These are phyloP conservation scores for Metschnikowia dekortorum DNA, from an alignment of 805 yeast genomes.

Conservation along the genomic window DNA sequence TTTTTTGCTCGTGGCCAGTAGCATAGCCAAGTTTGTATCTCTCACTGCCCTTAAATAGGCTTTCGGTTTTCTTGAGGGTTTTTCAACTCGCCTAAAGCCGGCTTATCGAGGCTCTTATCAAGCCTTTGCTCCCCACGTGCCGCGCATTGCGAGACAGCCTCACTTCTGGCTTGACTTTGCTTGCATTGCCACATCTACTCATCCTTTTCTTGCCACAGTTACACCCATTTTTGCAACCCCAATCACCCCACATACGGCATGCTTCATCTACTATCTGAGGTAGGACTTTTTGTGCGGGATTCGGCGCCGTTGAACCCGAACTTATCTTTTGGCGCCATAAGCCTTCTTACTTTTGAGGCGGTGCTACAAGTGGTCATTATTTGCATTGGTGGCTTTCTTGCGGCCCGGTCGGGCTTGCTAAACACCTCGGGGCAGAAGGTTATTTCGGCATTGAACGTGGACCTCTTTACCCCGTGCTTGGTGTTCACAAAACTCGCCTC, in stretches of 20 bases:
- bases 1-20: too few species aligned
- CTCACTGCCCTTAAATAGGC: too few species aligned
- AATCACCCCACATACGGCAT: not conserved
- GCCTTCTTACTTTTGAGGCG: conserved; percentile 83
- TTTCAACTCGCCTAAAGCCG: not conserved
- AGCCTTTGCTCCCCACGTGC: conserved; percentile 2
- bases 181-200: conserved; percentile 1
- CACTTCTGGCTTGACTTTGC: not conserved
- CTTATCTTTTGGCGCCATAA: conserved; percentile 39
- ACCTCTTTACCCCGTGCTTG: conserved; percentile 91
- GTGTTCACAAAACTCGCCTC: conserved; percentile 77
- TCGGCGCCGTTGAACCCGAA: conserved; percentile 15
- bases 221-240: too few species aligned
- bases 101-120: conserved; percentile 2
- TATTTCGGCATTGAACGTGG: conserved; percentile 76
- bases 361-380: conserved; percentile 86
- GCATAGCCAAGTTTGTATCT: too few species aligned
- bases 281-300: not conserved
- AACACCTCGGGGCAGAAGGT: conserved; percentile 71
- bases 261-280: conserved; percentile 7
- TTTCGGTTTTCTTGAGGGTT: too few species aligned
- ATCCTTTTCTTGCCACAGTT: not conserved
- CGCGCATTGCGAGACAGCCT: conserved; percentile 1
- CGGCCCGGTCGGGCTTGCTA: conserved; percentile 70
- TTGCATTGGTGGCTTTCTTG: conserved; percentile 80